Base-by-base conservation (phyloP, 805 yeast genomes). In the Kazachstania taianensis region DNA sequence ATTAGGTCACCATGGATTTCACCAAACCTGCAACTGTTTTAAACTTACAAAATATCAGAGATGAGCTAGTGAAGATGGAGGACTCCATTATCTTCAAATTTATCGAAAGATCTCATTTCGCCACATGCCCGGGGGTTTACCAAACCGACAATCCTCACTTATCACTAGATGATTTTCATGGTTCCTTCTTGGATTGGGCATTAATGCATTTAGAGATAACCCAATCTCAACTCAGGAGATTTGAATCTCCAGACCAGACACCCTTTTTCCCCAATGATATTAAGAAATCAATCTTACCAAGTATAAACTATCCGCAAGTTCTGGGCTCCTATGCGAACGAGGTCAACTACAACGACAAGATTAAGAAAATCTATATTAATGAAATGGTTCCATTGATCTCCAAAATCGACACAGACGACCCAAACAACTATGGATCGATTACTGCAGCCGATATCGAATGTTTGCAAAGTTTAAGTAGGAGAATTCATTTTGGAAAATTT, bases 401-500 rank as follows among this genome's bases (percentile, higher is more conserved):
- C 10, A 76, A 78, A 25, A 70, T 66, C 27, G 52, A 59, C 23
- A 80, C 84, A 2, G 94, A 86, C 38, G 94, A 86, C 51, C 63
- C 68, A 28, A 96, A 86, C 53, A 92, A 87, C 58, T 66, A 76
- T 37, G 98, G 98, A 1, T 80, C 94, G 19, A 83, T 92, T 27
- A 78, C 94, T 3, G 65, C 75, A 27, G 68, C 84, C 43, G 98
- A 92, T 55, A 81, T 89, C 39, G 94, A 82, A 46, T 75, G 81
- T 45, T 67, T 92, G 45, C 96, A 92, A 59, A 79, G 94, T 5
- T 62, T 92, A 30, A 81, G 94, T 7, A 70, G 98, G 50, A 72
- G 98, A 55, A 84, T 92, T 47, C 98, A 92, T 61, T 92, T 89
- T 62, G 98, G 98, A 33, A 83, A 82, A 61, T 92, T 89, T 66